Percentiles rank a stretch among this genome's conserved stretches.
These are phyloP conservation scores for Talinum fruticosum DNA, from an alignment of 148 eudicot species.

Conservation along the genomic window DNA sequence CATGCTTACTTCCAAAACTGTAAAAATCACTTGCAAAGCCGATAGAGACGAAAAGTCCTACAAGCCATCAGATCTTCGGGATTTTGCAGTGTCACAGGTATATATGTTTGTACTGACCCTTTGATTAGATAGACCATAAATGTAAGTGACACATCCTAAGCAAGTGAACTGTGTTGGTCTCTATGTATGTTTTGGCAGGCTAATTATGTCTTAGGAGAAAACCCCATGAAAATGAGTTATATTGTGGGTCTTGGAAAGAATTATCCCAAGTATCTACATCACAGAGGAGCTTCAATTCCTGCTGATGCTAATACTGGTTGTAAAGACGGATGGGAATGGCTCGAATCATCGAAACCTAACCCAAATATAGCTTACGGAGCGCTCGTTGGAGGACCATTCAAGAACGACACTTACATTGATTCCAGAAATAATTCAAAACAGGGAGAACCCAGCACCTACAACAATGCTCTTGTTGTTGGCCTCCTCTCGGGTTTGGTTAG, in stretches of 20 bases:
- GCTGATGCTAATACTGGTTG: conserved; percentile 50
- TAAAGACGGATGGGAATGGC: conserved; percentile 63
- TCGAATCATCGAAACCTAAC: conserved; percentile 52
- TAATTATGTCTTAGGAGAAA: conserved; percentile 77
- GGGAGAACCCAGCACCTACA: conserved; percentile 83
- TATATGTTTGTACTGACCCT: conserved; percentile 39
- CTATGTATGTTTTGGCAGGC: conserved; percentile 40
- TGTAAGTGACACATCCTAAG: too few relatives aligned
- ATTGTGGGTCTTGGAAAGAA: conserved; percentile 86
- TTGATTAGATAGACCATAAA: too few relatives aligned
- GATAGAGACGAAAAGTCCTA: conserved; percentile 41
- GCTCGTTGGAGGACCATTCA: conserved; percentile 80
- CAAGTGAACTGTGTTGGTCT: too few relatives aligned
- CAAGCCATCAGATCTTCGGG: conserved; percentile 62
- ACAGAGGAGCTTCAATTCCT: conserved; percentile 93
- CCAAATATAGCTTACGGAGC: conserved; percentile 83
- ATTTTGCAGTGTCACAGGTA: conserved; percentile 86
- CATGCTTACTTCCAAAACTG: conserved; percentile 72
- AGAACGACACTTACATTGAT: conserved; percentile 66
- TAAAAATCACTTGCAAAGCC: conserved; percentile 53
- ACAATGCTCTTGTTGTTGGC: conserved; percentile 71
- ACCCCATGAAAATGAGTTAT: conserved; percentile 77
- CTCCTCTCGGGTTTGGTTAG: conserved; percentile 82
- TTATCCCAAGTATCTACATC: conserved; percentile 77
- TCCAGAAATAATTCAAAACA: conserved; percentile 82